Conservation (phyloP, 257 asterid species). For the Linderniella brevidens region DNA sequence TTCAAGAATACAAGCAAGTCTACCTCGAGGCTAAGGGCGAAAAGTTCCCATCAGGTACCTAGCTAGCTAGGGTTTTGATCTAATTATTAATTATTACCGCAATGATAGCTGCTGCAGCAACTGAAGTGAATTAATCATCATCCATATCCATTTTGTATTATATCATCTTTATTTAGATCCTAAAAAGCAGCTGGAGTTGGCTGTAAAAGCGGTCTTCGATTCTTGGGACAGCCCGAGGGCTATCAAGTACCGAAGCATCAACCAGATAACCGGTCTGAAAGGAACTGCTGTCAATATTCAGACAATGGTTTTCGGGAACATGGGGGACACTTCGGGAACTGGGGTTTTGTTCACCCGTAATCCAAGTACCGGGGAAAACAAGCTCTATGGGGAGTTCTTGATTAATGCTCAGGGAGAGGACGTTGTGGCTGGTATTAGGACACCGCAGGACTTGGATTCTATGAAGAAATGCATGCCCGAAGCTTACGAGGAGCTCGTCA, state of each 20-base stretch:
- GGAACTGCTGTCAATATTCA: slow-evolving; percentile 97
- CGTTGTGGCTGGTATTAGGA: slow-evolving; percentile 93
- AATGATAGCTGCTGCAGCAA: no score
- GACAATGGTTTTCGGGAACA: slow-evolving; percentile 94
- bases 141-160: no score
- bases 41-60: no score
- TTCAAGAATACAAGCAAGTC: no score
- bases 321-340: slow-evolving; percentile 94
- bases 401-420: slow-evolving; percentile 98
- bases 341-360: slow-evolving; percentile 94
- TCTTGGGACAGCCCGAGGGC: slow-evolving; percentile 99
- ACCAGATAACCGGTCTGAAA: slow-evolving; percentile 72
- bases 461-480: slow-evolving; percentile 76
- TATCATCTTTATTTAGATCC: slow-evolving; percentile 37
- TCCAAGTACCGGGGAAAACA: slow-evolving; percentile 88
- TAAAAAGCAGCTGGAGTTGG: slow-evolving; percentile 66
- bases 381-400: slow-evolving; percentile 94
- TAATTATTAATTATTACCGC: no score
- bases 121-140: no score
- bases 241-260: slow-evolving; percentile 61
- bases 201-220: slow-evolving; percentile 75
- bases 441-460: slow-evolving; percentile 70
- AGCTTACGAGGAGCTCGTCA: slow-evolving; percentile 71
- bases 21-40: no score
- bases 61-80: no score